A percentile compares a stretch with the other conserved stretches of the same genome.
Evolutionary conservation across 768 basidiomycete genomes (phyloP).

Genomic region (Lactarius sanguifluus): DNA sequence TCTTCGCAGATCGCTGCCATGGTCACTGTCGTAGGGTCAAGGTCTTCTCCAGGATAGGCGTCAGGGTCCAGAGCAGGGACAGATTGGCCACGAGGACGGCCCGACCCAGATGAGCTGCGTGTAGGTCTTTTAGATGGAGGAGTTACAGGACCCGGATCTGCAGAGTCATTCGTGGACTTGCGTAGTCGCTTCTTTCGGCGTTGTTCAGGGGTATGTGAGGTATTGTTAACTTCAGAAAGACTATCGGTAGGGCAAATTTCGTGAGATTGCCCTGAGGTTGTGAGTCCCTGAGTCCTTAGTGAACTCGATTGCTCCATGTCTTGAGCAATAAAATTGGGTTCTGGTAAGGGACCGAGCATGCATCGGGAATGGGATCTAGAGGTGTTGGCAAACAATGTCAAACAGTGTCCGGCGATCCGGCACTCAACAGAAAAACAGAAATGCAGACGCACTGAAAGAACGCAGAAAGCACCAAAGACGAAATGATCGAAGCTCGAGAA

Average conservation of each 20-base stretch:
- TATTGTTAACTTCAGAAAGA: conserved; percentile 14
- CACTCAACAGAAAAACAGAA: not conserved
- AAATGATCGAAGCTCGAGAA: conserved; percentile 30
- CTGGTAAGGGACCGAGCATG: not conserved
- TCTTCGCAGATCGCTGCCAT: conserved; percentile 81
- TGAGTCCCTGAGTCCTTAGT: not conserved
- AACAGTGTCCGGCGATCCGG: not conserved
- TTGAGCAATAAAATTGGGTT: not conserved
- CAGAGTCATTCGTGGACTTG: conserved; percentile 5
- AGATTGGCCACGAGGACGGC: conserved; percentile 39
- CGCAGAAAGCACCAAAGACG: not conserved
- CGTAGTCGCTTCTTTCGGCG: conserved; percentile 25
- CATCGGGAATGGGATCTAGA: conserved; percentile 12
- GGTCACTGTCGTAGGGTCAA: conserved; percentile 81
- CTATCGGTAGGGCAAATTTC: conserved; percentile 1
- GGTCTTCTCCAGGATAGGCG: conserved; percentile 68
- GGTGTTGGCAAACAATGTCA: conserved; percentile 7
- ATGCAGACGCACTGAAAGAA: not conserved
- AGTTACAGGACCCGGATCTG: conserved; percentile 9
- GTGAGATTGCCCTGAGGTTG: conserved; percentile 5
- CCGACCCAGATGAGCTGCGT: conserved; percentile 25
- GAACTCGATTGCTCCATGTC: conserved; percentile 6
- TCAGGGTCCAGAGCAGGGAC: conserved; percentile 56
- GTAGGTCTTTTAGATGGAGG: conserved; percentile 16
- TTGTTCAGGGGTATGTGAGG: conserved; percentile 6